Base-by-base conservation (phyloP, 106 monocot genomes). In the Apostasia shenzhenica region DNA sequence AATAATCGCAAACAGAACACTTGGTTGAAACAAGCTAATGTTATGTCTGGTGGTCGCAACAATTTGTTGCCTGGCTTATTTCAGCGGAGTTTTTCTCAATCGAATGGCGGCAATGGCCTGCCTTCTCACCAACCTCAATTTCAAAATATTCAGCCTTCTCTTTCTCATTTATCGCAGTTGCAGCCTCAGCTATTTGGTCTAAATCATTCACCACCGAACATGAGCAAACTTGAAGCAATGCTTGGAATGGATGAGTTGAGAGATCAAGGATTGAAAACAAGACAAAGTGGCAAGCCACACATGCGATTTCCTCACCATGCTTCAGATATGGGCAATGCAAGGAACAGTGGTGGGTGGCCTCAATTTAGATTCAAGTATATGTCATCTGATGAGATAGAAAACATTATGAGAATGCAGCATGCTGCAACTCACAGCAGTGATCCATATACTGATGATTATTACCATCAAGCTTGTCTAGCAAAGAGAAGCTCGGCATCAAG, bases 381-480 rank as follows among this genome's bases (percentile, higher is more conserved):
- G 82, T 47, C 82, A 43, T 47, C 78, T 43, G 82, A 82, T 41
- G 82, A 82, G 74, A 74, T 82, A 3, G 77, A 73, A 73, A 74
- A 52, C 45, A 73, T 82, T 73, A 8, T 77, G 59, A 77, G 77
- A 64, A 63, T 77, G 63, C 81, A 82, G 65, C 81, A 82, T 73
- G 69, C 65, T 52, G 73, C 81, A 51, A 77, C 81, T 8, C 81
- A 82, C 54, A 66, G 70, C 14, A 73, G 45, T 57, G 81, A 82
- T 73, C 81, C 81, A 14, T 82, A 82, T 55, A 46, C 70, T 13
- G 72, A 77, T 57, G 81, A 82, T 74, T 77, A 82, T 59, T 82
- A 82, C 46, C 81, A 82, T 64, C 81, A 82, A 73, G 81, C 81
- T 64, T 77, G 77, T 70, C 69, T 82, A 37, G 81, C 77, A 41